Evolutionary conservation across 1,284 basidiomycete species (phyloP), one percentile per base, ranked within the genome.

Genomic region (Rhizoctonia solani): DNA sequence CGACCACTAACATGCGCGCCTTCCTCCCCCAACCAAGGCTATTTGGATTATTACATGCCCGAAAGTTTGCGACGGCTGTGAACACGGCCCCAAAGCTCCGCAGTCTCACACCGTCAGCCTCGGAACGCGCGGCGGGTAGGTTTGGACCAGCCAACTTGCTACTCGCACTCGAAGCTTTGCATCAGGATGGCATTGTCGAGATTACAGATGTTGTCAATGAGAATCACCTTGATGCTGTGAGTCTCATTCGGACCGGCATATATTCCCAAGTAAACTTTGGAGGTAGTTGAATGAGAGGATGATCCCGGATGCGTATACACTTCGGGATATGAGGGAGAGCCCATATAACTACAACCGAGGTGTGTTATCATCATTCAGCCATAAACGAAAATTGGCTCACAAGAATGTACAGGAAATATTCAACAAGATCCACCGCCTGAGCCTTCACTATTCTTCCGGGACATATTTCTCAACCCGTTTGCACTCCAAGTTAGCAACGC

Each of bases 391-490:
- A 4, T 13, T n/a, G 21, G 25, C 30, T 2, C 9, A 19, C 13
- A 2, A 32, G 19, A 32, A 21, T 27, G 30, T 19, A 11, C 25
- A 63, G 67, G 69, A 49, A 68, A 69, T 44, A 46, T 69, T 14
- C 69, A 69, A 41, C 66, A 68, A 37, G 69, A 69, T 42, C 69
- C 69, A 5, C 69, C 69, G 13, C 49, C 55, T 16, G 56, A 61
- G 32, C 47, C 55, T 3, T 21, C 8, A 1, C 46, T 61, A 13
- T 69, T 67, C 30, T 69, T 68, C 52, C 34, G 63, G 29, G 56
- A 69, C 49, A 32, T 63, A 16, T 68, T 68, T 37, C 46, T 68
- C 21, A 67, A 69, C 27, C 55, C 65, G 9, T 61, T 69, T 29
- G 69, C 69, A 3, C 41, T 67, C 1, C 66, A 67, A 58, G 49